phyloP scores from a whole-genome alignment of 2,329 filamentous ascomycete species.

The Exophiala lecanii-corni region DNA sequence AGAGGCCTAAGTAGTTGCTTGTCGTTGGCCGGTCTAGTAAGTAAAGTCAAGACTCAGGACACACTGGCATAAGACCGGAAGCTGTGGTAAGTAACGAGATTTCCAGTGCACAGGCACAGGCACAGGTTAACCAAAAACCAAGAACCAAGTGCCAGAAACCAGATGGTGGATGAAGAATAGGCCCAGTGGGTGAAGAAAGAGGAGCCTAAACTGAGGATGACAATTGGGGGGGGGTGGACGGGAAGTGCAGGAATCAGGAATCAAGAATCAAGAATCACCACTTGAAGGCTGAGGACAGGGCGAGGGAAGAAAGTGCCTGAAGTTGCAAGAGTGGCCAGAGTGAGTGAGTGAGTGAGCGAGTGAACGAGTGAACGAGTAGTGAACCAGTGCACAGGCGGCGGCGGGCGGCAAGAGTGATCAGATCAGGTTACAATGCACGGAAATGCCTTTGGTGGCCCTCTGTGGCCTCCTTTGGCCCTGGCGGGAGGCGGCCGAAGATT shows the following conservation, averaged over 20 bases:
- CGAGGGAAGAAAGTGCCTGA: no score
- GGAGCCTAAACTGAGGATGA: slow-evolving; percentile 2
- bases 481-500: no score
- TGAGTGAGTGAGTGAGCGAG: no score
- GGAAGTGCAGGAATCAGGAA: background rate
- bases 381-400: no score
- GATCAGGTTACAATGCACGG: no score
- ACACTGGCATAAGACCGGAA: background rate
- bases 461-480: no score
- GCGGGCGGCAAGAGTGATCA: background rate
- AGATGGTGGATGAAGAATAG: background rate
- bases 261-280: slow-evolving; percentile 2
- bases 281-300: slow-evolving; percentile 8
- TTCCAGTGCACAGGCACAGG: background rate
- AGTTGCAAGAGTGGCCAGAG: slow-evolving; percentile 1
- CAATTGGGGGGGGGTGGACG: slow-evolving; percentile 4
- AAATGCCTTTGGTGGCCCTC: no score
- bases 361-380: no score
- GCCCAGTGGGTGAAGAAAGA: background rate
- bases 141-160: background rate
- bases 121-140: background rate
- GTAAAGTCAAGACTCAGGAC: no score
- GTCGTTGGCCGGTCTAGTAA: no score
- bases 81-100: background rate
- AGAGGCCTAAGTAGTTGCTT: no score